These are phyloP conservation scores for Quercus parvula DNA, from an alignment of 306 rosid species.

Conservation along the genomic window DNA sequence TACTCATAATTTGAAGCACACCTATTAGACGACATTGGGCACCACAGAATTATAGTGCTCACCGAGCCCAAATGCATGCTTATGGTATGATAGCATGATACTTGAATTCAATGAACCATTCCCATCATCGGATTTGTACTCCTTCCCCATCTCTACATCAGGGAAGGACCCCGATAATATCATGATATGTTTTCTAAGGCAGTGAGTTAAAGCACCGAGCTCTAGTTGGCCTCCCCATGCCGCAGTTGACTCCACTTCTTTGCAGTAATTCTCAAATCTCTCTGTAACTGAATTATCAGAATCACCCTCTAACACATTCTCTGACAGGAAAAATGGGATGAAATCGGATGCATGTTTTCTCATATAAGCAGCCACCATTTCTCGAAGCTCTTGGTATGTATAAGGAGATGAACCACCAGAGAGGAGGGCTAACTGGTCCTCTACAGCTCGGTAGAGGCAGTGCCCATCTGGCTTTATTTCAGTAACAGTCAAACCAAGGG, in stretches of 20 bases:
- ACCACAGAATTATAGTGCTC: constrained; percentile 93
- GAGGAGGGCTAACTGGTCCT: constrained; percentile 61
- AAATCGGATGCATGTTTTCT: constrained; percentile 64
- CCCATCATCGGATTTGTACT: constrained; percentile 50
- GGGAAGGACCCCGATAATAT: constrained; percentile 94
- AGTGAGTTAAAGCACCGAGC: constrained; percentile 84
- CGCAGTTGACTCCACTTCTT: constrained; percentile 84
- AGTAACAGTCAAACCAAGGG: constrained; percentile 63
- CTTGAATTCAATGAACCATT: constrained; percentile 38
- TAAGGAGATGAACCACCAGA: constrained; percentile 61
- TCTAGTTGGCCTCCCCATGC: constrained; percentile 98
- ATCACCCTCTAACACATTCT: constrained; percentile 46
- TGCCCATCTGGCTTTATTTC: constrained; percentile 96
- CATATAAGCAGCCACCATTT: constrained; percentile 75
- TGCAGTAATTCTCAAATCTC: constrained; percentile 79
- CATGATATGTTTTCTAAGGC: constrained; percentile 77
- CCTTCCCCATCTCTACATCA: constrained; percentile 97
- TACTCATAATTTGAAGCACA: neutral
- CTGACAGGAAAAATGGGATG: constrained; percentile 77
- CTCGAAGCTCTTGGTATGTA: constrained; percentile 73
- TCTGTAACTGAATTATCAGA: constrained; percentile 45
- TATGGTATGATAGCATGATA: constrained; percentile 82
- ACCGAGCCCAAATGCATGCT: constrained; percentile 90
- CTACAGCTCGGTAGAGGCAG: constrained; percentile 90
- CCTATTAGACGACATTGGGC: constrained; percentile 44